Conservation (phyloP, 2,329 filamentous ascomycete genomes). For the Ophiostoma perfectum region DNA sequence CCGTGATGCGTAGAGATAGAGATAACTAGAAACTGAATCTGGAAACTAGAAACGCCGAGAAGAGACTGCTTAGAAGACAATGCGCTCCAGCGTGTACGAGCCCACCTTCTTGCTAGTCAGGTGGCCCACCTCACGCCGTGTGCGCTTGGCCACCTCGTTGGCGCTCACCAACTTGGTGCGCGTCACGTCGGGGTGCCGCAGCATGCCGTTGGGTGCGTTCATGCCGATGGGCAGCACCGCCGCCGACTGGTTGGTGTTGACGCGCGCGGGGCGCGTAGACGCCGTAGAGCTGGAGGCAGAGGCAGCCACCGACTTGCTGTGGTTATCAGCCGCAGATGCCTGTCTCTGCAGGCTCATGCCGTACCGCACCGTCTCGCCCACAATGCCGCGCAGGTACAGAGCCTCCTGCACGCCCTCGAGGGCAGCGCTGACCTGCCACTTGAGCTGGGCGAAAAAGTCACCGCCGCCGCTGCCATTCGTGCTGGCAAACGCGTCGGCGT, state of each 20-base stretch:
- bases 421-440: conserved; percentile 63
- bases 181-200: conserved; percentile 31
- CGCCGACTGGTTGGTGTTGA: conserved; percentile 36
- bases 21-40: neutral
- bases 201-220: conserved; percentile 41
- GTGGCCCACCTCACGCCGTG: conserved; percentile 66
- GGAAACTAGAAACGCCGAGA: neutral
- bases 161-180: conserved; percentile 57
- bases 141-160: conserved; percentile 66
- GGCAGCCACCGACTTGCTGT: neutral
- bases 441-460: conserved; percentile 60
- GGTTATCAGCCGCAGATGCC: conserved; percentile 65
- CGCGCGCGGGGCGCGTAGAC: conserved; percentile 30
- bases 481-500: conserved; percentile 35
- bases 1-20: neutral
- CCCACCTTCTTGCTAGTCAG: conserved; percentile 74
- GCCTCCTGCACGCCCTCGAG: conserved; percentile 68
- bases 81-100: conserved; percentile 76
- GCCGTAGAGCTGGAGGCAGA: conserved; percentile 43
- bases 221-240: conserved; percentile 65
- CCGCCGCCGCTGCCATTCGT: conserved; percentile 31
- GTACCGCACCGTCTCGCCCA: conserved; percentile 63
- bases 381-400: conserved; percentile 56
- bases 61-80: conserved; percentile 48
- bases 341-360: conserved; percentile 32